Evolutionary conservation across 2,329 filamentous ascomycete genomes (phyloP).

Genomic region (Botryotinia convoluta): DNA sequence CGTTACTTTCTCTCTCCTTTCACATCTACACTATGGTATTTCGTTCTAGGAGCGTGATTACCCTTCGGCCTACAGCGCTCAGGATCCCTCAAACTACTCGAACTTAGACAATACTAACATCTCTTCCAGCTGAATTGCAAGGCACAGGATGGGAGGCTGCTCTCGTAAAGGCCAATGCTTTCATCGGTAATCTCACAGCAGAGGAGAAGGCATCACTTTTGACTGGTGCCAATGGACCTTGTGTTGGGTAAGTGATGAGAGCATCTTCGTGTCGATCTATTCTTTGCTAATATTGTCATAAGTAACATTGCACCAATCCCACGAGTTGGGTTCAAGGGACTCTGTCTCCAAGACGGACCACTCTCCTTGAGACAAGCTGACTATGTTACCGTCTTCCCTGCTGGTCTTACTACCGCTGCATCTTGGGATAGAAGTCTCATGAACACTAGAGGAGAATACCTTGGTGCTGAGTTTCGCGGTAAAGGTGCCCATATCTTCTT

Average conservation of each 20-base stretch:
- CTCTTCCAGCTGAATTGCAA: constrained; percentile 25
- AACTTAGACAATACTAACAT: constrained; percentile 13
- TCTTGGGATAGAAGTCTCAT: constrained; percentile 66
- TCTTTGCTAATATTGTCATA: constrained; percentile 4
- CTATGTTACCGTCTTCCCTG: constrained; percentile 67
- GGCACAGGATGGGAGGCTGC: constrained; percentile 57
- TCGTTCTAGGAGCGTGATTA: background rate
- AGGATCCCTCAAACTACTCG: background rate
- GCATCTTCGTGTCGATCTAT: background rate
- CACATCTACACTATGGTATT: background rate
- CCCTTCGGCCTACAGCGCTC: background rate
- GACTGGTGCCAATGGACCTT: constrained; percentile 25
- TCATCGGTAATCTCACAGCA: constrained; percentile 72
- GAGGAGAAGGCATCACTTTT: constrained; percentile 62
- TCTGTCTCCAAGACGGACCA: constrained; percentile 45
- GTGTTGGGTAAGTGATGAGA: constrained; percentile 22
- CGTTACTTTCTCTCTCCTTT: constrained; percentile 7
- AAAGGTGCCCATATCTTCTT: constrained; percentile 77
- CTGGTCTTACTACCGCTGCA: constrained; percentile 64
- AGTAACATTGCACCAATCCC: constrained; percentile 32
- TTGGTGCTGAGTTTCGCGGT: constrained; percentile 60
- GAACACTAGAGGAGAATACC: constrained; percentile 44
- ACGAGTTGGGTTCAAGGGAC: constrained; percentile 30
- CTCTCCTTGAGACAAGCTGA: constrained; percentile 68
- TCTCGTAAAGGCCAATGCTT: constrained; percentile 62